Evolutionary conservation across 2,329 filamentous ascomycete genomes (phyloP).

Genomic region (Cladophialophora bantiana): DNA sequence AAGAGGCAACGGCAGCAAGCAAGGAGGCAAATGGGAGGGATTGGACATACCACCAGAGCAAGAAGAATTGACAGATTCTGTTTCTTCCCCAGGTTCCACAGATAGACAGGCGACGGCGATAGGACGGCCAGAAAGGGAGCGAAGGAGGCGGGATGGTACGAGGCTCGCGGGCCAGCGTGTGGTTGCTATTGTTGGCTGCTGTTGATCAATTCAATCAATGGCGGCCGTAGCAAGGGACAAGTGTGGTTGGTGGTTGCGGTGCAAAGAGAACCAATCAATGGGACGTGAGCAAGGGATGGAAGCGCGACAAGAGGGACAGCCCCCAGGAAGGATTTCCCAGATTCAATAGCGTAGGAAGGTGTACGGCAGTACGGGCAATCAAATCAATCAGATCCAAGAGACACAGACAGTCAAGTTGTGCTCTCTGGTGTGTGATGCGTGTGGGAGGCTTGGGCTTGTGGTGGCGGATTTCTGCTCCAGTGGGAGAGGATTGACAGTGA

Average conservation of each 20-base stretch:
- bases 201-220: conserved; percentile 21
- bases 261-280: conserved; percentile 36
- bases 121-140: conserved; percentile 27
- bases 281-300: conserved; percentile 27
- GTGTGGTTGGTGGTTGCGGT: conserved; percentile 35
- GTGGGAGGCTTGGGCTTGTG: background rate
- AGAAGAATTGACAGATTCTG: conserved; percentile 21
- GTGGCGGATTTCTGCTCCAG: conserved; percentile 4
- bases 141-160: conserved; percentile 31
- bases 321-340: conserved; percentile 26
- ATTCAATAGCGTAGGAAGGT: conserved; percentile 23
- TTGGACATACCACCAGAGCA: conserved; percentile 22
- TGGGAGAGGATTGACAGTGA: background rate
- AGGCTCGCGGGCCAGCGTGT: conserved; percentile 28
- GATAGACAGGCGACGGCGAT: conserved; percentile 29
- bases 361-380: background rate
- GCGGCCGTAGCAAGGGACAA: conserved; percentile 18
- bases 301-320: conserved; percentile 34
- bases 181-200: conserved; percentile 36
- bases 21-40: conserved; percentile 23
- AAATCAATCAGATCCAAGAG: conserved; percentile 12
- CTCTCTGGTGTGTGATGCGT: conserved; percentile 5
- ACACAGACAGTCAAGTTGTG: conserved; percentile 25
- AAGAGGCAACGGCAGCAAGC: conserved; percentile 13
- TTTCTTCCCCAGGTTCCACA: conserved; percentile 35